Base-by-base conservation (phyloP, 2,329 filamentous ascomycete genomes). In the Curvularia sp. region DNA sequence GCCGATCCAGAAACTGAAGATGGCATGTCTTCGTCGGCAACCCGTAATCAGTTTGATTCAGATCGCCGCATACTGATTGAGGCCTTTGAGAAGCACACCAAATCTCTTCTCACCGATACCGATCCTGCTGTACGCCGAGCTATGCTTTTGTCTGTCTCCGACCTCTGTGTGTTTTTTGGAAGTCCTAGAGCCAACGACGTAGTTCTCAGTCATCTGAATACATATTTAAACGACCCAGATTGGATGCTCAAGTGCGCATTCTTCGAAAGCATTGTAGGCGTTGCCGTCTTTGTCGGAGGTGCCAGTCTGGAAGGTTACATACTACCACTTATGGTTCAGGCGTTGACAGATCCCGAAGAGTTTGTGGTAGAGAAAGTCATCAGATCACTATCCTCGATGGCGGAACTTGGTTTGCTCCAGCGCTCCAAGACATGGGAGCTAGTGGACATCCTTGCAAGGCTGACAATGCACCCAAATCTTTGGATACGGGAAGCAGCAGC, bases 171-270 rank as follows among this genome's bases (percentile, higher is more conserved):
- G 65, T 98, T 99, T 77, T 98, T 99, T 66, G 93, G 92, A 3
- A 93, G 91, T 60, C 85, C 89, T n/a, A 90, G 93, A 71, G 90
- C 94, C 1, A 97, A 96, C 74, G 95, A 99, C 72, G 92, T 99
- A n/a, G 88, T 99, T 15, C 81, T 99, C 22, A 96, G 93, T 31
- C 95, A 99, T 78, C 82, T 99, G 28, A 98, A 98, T 72, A 99
- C 95, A 0, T 99, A 99, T 70, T 80, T 99, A 8, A 99, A 99
- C 66, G 95, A 98, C 69, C 88, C 90, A 42, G 93, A 99, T 74
- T 99, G 95, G 95, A 92, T 92, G 75, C 81, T 99, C 31, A 97
- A 97, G 76, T 97, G 93, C 69, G 93, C 94, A 2, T 98, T 98
- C 74, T 97, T 99, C 70, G 93, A 97, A 71, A 92, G 93, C 0